phyloP scores from a whole-genome alignment of 331 rosid genomes.

The Quercus tomentella region DNA sequence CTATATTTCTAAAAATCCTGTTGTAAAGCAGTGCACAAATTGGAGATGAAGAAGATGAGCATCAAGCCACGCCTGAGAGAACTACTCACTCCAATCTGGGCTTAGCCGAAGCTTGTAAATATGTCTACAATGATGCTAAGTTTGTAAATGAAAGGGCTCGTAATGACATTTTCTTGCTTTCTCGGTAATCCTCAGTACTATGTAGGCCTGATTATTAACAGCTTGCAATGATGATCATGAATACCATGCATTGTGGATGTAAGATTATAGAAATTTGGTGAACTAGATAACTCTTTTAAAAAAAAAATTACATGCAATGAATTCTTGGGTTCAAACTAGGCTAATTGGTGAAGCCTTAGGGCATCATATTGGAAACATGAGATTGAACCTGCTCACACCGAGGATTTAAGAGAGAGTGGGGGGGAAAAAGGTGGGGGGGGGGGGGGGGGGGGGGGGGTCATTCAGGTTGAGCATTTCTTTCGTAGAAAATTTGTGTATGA shows the following conservation, averaged over 20 bases:
- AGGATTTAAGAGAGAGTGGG: too few species aligned
- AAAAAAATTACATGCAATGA: too few species aligned
- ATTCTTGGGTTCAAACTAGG: too few species aligned
- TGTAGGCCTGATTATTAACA: slow-evolving; percentile 12
- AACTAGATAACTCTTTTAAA: not conserved
- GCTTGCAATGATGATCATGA: slow-evolving; percentile 7
- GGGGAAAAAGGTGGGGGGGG: fast-evolving
- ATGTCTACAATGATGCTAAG: slow-evolving; percentile 72
- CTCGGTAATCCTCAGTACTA: slow-evolving; percentile 56
- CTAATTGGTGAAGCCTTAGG: too few species aligned
- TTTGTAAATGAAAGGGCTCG: slow-evolving; percentile 75
- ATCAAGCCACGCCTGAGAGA: slow-evolving; percentile 9
- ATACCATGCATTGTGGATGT: not conserved
- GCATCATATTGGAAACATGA: too few species aligned
- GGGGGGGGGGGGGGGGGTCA: too few species aligned
- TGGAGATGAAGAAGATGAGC: slow-evolving; percentile 44
- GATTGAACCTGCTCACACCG: too few species aligned
- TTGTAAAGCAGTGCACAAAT: slow-evolving; percentile 37
- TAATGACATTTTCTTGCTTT: slow-evolving; percentile 65
- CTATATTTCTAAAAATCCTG: slow-evolving; percentile 15
- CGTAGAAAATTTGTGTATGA: not conserved
- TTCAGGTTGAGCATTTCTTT: not conserved
- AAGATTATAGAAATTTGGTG: not conserved
- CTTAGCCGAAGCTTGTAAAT: slow-evolving; percentile 76
- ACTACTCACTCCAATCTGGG: slow-evolving; percentile 34